A percentile compares a stretch with the other conserved stretches of the same genome.
These are phyloP conservation scores for Boletus barrowsii DNA, from an alignment of 768 basidiomycete genomes.

Conservation along the genomic window DNA sequence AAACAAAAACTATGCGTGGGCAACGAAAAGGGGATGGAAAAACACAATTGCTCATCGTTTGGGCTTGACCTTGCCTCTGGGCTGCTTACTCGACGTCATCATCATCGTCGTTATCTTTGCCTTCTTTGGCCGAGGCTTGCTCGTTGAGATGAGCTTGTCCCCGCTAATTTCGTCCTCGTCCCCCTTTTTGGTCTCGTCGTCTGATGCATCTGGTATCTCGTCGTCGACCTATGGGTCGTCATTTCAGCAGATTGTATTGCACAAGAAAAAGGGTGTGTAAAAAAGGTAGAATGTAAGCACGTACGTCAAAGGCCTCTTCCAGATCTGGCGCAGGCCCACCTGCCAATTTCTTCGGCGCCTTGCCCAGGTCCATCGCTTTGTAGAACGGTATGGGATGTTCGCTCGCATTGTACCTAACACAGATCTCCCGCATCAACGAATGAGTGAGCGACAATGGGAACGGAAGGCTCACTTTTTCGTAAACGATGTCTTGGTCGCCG, in stretches of 20 bases:
- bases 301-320: conserved; percentile 86
- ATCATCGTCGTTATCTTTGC: not conserved
- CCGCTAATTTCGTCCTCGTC: conserved; percentile 43
- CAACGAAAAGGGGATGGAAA: too few species aligned
- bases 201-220: conserved; percentile 43
- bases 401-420: conserved; percentile 74
- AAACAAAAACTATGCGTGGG: too few species aligned
- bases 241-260: not conserved
- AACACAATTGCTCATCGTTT: conserved; percentile 11
- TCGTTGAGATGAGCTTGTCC: conserved; percentile 59
- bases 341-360: conserved; percentile 75
- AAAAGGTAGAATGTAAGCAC: conserved; percentile 16
- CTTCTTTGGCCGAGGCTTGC: conserved; percentile 36
- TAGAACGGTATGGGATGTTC: conserved; percentile 97
- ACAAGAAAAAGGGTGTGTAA: not conserved
- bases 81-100: conserved; percentile 15
- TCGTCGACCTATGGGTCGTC: conserved; percentile 43
- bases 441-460: not conserved
- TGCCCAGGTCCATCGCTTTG: conserved; percentile 79
- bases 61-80: conserved; percentile 16
- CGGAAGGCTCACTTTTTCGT: conserved; percentile 67
- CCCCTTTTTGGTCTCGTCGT: conserved; percentile 41
- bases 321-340: conserved; percentile 79
- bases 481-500: conserved; percentile 78
- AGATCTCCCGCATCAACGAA: not conserved